These are phyloP conservation scores for Emergomyces orientalis DNA, from an alignment of 2,329 filamentous ascomycete genomes.

Conservation along the genomic window DNA sequence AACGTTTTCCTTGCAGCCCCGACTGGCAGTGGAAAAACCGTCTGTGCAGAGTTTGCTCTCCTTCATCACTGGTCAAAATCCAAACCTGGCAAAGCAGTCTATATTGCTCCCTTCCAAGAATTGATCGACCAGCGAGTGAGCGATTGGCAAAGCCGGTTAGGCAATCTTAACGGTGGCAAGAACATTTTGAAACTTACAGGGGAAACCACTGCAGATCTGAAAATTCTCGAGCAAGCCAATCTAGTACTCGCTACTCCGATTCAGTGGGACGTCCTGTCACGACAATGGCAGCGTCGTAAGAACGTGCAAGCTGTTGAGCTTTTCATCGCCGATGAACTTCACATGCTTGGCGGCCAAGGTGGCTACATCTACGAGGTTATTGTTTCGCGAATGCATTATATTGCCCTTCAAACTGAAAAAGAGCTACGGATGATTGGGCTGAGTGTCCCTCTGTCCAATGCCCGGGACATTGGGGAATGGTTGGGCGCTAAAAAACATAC, in stretches of 20 bases:
- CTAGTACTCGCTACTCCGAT: slow-evolving; percentile 83
- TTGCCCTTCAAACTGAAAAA: slow-evolving; percentile 76
- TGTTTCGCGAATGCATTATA: slow-evolving; percentile 96
- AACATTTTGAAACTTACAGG: slow-evolving; percentile 87
- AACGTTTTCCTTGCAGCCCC: slow-evolving; percentile 91
- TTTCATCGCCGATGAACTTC: slow-evolving; percentile 90
- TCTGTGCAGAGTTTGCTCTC: slow-evolving; percentile 90
- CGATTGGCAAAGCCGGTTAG: slow-evolving; percentile 76
- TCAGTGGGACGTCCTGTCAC: slow-evolving; percentile 92
- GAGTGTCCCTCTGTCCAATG: slow-evolving; percentile 86
- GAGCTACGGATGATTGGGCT: slow-evolving; percentile 80
- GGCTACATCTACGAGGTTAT: slow-evolving; percentile 94
- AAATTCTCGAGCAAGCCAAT: slow-evolving; percentile 77
- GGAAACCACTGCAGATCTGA: slow-evolving; percentile 82
- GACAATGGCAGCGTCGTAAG: slow-evolving; percentile 94
- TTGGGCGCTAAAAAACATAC: slow-evolving; percentile 96
- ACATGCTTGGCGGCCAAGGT: slow-evolving; percentile 76
- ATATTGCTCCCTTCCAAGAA: slow-evolving; percentile 91
- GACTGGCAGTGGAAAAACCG: slow-evolving; percentile 90
- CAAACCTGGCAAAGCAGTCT: slow-evolving; percentile 71
- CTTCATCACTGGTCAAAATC: slow-evolving; percentile 74
- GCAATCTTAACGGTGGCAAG: slow-evolving; percentile 68
- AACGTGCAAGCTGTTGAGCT: slow-evolving; percentile 84
- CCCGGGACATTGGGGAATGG: slow-evolving; percentile 92
- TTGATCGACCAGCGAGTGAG: slow-evolving; percentile 71